Percentiles rank a stretch among this genome's conserved stretches.
Evolutionary conservation across 2,329 filamentous ascomycete genomes (phyloP).

Genomic region (Clarireedia sp.): DNA sequence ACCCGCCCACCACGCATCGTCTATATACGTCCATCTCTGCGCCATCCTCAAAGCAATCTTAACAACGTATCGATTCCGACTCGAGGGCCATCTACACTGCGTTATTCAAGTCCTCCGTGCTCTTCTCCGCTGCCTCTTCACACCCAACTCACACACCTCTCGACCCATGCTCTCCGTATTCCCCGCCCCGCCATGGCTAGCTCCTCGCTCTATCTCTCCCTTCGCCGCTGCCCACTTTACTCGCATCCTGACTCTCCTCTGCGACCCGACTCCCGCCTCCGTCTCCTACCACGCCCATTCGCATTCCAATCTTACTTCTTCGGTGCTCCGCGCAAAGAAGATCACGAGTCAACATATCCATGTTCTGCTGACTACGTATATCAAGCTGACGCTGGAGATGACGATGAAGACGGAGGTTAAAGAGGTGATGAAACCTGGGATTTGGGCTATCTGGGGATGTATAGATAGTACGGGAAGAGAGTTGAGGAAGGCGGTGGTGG

Average conservation of each 20-base stretch:
- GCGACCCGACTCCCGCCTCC: constrained; percentile 49
- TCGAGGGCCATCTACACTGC: constrained; percentile 55
- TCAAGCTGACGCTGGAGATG: constrained; percentile 52
- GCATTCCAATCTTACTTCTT: constrained; percentile 49
- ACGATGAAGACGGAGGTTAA: constrained; percentile 43
- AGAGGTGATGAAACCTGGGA: constrained; percentile 48
- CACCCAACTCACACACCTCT: constrained; percentile 29
- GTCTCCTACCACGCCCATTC: constrained; percentile 32
- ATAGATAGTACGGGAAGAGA: constrained; percentile 46
- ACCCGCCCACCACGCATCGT: constrained; percentile 14
- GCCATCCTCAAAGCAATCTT: constrained; percentile 49
- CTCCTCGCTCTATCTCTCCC: constrained; percentile 27
- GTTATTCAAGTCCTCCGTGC: constrained; percentile 46
- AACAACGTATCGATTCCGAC: constrained; percentile 50
- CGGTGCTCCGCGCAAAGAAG: constrained; percentile 52
- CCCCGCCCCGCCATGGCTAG: constrained; percentile 32
- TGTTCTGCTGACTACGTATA: constrained; percentile 49
- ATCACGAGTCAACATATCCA: constrained; percentile 56
- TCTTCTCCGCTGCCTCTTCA: constrained; percentile 47
- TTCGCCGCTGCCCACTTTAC: constrained; percentile 40
- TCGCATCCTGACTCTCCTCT: constrained; percentile 43
- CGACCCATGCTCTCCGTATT: constrained; percentile 19
- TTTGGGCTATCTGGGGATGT: constrained; percentile 45
- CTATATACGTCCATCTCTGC: constrained; percentile 33
- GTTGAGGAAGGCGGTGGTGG: constrained; percentile 48